These are phyloP conservation scores for Daldinia sp. DNA, from an alignment of 2,329 filamentous ascomycete species.

Conservation along the genomic window DNA sequence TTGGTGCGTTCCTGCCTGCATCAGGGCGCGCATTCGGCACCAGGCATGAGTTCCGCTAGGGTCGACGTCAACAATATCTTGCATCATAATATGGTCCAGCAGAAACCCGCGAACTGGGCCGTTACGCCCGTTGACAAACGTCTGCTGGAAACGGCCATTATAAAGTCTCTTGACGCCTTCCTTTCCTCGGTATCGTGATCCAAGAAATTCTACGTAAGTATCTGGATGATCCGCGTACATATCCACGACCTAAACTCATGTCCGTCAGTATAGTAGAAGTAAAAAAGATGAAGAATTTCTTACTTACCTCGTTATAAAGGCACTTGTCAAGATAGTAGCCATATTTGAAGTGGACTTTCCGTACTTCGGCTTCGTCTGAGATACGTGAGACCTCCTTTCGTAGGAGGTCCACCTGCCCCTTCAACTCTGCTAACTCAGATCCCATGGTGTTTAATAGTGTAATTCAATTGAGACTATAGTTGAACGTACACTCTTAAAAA, in stretches of 20 bases:
- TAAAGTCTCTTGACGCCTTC: slow-evolving; percentile 65
- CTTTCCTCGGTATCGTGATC: slow-evolving; percentile 65
- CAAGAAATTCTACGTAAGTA: slow-evolving; percentile 68
- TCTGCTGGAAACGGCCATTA: slow-evolving; percentile 62
- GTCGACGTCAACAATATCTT: slow-evolving; percentile 66
- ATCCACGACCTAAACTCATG: slow-evolving; percentile 55
- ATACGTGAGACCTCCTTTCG: slow-evolving; percentile 54
- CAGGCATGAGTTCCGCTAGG: slow-evolving; percentile 60
- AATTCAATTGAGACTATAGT: not conserved
- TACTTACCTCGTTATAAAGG: slow-evolving; percentile 65
- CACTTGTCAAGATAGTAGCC: slow-evolving; percentile 71
- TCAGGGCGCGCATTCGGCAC: slow-evolving; percentile 66
- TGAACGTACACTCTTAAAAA: not conserved
- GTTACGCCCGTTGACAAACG: slow-evolving; percentile 66
- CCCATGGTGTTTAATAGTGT: slow-evolving; percentile 47
- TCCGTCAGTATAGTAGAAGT: slow-evolving; percentile 12
- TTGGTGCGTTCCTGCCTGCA: slow-evolving; percentile 67
- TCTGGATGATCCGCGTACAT: slow-evolving; percentile 66
- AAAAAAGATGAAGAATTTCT: not conserved
- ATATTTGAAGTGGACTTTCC: slow-evolving; percentile 68
- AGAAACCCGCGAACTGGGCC: slow-evolving; percentile 68
- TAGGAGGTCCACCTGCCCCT: slow-evolving; percentile 53
- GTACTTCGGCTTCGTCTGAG: slow-evolving; percentile 64
- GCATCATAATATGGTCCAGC: slow-evolving; percentile 69
- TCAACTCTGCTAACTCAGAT: slow-evolving; percentile 53